Evolutionary conservation across 2,329 filamentous ascomycete genomes (phyloP), one percentile per base, ranked within the genome.

Genomic region (Cladorrhinum sp.): DNA sequence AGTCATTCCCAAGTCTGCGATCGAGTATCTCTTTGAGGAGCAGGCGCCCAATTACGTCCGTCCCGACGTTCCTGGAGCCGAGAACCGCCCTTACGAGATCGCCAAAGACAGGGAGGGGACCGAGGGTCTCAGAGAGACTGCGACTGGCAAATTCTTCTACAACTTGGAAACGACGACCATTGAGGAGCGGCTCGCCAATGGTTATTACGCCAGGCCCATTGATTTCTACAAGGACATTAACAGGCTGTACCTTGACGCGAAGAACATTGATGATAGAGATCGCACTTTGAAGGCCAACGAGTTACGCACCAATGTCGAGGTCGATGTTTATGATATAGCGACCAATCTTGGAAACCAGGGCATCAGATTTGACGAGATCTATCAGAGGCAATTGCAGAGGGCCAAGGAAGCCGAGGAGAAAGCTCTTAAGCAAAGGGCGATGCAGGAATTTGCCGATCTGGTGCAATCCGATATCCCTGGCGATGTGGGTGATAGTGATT

Each of bases 161-260:
- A 99, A 99, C 67, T 79, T 99, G 50, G 93, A 98, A 71, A 90
- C 93, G 10, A 89, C 89, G 2, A 93, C 90, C 1, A 97, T 99
- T 57, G 95, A 99, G 77, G 92, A 96, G 72, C 88, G 95, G n/a
- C 80, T 99, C 32, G 96, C 92, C 3, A 98, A 99, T 72, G 95
- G 95, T 4, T 99, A 92, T 75, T 99, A 99, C 75, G 91, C 92
- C 67, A 86, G 93, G 10, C 91, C 93, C 0, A 88, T 88, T 68
- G 93, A 97, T 72, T 99, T 97, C 71, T 76, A 96, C 55, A 87
- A 87, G 45, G 95, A 99, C 72, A 91, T 98, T 69, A 91, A 89
- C 72, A 85, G 88, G 36, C 78, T 99, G 4, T 88, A 89, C 22
- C 93, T 91, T 72, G 95, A 99, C 75, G 88, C 93, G 10, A 90